Percentiles rank a stretch among this genome's conserved stretches.
These are phyloP conservation scores for Penicillium macrosclerotiorum DNA, from an alignment of 495 filamentous ascomycete genomes.

Conservation along the genomic window DNA sequence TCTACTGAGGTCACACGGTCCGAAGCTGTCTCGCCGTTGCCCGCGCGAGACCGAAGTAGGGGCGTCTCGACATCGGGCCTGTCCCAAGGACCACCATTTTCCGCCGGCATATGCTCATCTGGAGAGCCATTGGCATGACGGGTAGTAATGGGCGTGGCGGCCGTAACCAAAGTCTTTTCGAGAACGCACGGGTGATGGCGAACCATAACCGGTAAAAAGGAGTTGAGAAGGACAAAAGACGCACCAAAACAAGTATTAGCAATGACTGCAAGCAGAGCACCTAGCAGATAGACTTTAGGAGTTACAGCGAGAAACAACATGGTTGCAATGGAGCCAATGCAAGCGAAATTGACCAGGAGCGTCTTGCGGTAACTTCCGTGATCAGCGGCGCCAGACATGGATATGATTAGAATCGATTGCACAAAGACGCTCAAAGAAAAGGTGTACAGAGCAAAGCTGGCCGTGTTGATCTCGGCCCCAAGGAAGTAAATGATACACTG, in stretches of 20 bases:
- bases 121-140: no score
- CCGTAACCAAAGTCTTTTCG: constrained; percentile 1
- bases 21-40: constrained; percentile 12
- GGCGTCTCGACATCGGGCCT: constrained; percentile 34
- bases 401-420: constrained; percentile 87
- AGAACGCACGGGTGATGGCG: constrained; percentile 64
- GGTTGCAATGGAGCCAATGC: constrained; percentile 73
- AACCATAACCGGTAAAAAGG: constrained; percentile 78
- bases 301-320: constrained; percentile 86
- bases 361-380: constrained; percentile 92
- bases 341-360: constrained; percentile 78
- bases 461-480: constrained; percentile 87
- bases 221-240: constrained; percentile 82
- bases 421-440: constrained; percentile 89
- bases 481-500: constrained; percentile 84
- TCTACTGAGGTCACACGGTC: constrained; percentile 51
- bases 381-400: constrained; percentile 93
- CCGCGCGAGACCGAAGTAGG: constrained; percentile 17
- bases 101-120: background rate
- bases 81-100: constrained; percentile 26
- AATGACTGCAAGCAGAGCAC: constrained; percentile 77
- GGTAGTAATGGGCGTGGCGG: background rate
- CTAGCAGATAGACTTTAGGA: constrained; percentile 72
- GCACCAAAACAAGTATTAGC: constrained; percentile 89
- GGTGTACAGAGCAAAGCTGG: constrained; percentile 97